Evolutionary conservation across 2,329 filamentous ascomycete species (phyloP).

Genomic region (Colletotrichum sp.): DNA sequence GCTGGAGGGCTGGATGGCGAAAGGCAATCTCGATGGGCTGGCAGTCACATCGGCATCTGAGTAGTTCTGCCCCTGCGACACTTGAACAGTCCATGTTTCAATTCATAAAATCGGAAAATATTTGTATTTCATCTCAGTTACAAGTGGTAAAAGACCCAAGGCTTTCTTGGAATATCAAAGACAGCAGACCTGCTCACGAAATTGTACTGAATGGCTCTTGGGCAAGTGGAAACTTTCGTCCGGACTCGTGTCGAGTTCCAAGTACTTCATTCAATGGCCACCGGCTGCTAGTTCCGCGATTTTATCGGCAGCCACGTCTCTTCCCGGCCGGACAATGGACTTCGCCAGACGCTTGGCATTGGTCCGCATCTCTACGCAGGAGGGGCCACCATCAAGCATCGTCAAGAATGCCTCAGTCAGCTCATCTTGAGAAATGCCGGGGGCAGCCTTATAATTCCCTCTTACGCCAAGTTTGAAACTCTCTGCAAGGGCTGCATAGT

Average conservation of each 20-base stretch:
- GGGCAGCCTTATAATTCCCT: conserved; percentile 38
- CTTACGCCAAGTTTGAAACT: conserved; percentile 46
- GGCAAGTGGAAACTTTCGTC: background rate
- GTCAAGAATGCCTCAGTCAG: conserved; percentile 30
- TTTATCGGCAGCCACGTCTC: conserved; percentile 15
- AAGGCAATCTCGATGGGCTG: background rate
- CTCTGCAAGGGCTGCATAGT: conserved; percentile 47
- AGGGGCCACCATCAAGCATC: conserved; percentile 17
- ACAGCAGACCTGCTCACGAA: background rate
- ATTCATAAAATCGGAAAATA: background rate
- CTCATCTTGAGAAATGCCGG: conserved; percentile 29
- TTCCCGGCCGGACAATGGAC: background rate
- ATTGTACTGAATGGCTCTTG: background rate
- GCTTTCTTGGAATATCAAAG: background rate
- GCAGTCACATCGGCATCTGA: background rate
- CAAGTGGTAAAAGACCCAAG: background rate
- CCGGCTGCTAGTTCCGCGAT: background rate
- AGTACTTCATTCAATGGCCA: background rate
- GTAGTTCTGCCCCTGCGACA: background rate
- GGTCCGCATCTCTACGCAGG: conserved; percentile 10
- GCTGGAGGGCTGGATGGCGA: background rate
- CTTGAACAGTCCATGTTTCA: background rate
- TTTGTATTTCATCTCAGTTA: background rate
- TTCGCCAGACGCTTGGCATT: conserved; percentile 25
- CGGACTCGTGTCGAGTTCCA: background rate